Percentiles rank a stretch among this genome's conserved stretches.
phyloP scores from a whole-genome alignment of 2,329 filamentous ascomycete genomes.

The Alternaria sp. region DNA sequence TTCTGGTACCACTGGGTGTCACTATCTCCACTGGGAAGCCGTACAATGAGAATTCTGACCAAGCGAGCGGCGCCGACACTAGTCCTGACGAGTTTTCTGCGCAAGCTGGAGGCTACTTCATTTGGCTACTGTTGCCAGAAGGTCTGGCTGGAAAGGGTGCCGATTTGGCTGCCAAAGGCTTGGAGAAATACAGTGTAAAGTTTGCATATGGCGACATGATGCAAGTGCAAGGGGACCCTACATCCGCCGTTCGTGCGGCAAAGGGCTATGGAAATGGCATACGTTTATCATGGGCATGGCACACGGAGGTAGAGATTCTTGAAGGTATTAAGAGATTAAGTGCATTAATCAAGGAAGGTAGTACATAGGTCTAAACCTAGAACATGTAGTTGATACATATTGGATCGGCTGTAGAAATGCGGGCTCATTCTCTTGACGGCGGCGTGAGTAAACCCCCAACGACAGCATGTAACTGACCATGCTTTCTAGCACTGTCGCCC shows the following conservation, averaged over 20 bases:
- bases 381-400: background rate
- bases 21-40: background rate
- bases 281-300: constrained; percentile 23
- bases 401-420: background rate
- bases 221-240: constrained; percentile 50
- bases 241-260: constrained; percentile 5
- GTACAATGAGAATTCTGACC: background rate
- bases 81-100: background rate
- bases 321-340: constrained; percentile 17
- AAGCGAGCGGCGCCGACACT: background rate
- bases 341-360: constrained; percentile 1
- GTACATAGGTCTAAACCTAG: background rate
- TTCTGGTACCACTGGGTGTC: constrained; percentile 57
- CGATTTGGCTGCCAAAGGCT: constrained; percentile 50
- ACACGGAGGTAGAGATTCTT: constrained; percentile 15
- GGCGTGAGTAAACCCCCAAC: constrained; percentile 28
- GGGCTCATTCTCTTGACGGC: background rate
- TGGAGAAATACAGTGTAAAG: constrained; percentile 65
- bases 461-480: background rate
- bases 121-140: background rate
- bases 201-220: constrained; percentile 72
- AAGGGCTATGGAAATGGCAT: constrained; percentile 18
- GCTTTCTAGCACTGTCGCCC: constrained; percentile 12
- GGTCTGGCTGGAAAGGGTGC: background rate
- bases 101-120: background rate